Percentiles rank a stretch among this genome's conserved stretches.
These are phyloP conservation scores for Venturia asperata DNA, from an alignment of 2,329 filamentous ascomycete genomes.

Conservation along the genomic window DNA sequence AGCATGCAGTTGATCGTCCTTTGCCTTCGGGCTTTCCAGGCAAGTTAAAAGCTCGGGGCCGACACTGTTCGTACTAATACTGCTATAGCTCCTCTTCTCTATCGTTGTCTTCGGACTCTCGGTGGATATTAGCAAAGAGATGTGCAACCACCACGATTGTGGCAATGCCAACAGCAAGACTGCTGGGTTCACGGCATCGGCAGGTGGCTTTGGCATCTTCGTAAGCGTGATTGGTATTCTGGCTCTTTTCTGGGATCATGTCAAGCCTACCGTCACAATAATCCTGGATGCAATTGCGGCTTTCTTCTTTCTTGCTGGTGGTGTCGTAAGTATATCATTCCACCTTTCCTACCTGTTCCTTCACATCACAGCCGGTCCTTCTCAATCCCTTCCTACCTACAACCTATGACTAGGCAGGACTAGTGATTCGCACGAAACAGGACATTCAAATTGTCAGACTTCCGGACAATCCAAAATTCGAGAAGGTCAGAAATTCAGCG, in stretches of 20 bases:
- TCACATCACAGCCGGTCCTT: too few relatives aligned
- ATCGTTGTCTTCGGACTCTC: constrained; percentile 11
- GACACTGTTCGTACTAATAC: neutral
- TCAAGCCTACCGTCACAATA: neutral
- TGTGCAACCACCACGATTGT: neutral
- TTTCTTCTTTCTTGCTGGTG: constrained; percentile 4
- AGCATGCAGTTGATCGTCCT: neutral
- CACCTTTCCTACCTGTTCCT: too few relatives aligned
- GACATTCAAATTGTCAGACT: too few relatives aligned
- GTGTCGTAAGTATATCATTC: constrained; percentile 5
- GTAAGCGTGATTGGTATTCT: neutral
- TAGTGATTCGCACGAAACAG: too few relatives aligned
- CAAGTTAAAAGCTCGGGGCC: neutral
- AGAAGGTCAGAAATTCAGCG: too few relatives aligned
- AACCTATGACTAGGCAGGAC: too few relatives aligned
- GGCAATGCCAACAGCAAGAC: neutral
- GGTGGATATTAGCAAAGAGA: neutral
- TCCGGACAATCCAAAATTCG: too few relatives aligned
- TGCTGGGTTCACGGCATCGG: neutral
- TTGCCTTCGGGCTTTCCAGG: neutral
- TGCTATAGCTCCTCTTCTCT: neutral
- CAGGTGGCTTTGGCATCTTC: constrained; percentile 1
- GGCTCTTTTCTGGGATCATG: neutral
- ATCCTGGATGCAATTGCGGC: neutral
- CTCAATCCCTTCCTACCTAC: too few relatives aligned